These are phyloP conservation scores for Phytophthora vignae DNA, from an alignment of 352 stramenopile genomes.

Conservation along the genomic window DNA sequence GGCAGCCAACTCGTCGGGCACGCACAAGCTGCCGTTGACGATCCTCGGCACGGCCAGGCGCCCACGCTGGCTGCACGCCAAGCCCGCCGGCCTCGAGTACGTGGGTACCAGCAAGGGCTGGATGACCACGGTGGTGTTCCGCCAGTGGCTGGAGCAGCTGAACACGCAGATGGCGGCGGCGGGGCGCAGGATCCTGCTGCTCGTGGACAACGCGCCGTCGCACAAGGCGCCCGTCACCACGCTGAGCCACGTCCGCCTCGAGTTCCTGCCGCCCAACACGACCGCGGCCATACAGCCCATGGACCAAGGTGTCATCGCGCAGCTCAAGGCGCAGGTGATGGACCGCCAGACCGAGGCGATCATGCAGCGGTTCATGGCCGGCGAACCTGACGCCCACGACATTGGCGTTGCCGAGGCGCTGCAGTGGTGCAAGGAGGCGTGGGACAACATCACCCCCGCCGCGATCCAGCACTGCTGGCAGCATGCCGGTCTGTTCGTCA, in stretches of 20 bases:
- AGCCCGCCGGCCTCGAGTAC: conserved; percentile 2
- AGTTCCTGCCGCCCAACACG: conserved; percentile 3
- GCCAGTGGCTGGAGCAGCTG: not conserved
- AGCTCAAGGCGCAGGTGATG: not conserved
- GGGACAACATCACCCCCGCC: not conserved
- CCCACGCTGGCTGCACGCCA: conserved; percentile 1
- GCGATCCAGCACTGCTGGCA: not conserved
- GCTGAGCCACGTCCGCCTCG: not conserved
- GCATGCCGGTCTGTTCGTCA: not conserved
- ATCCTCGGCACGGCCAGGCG: not conserved
- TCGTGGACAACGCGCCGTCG: not conserved
- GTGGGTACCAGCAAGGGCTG: conserved; percentile 6
- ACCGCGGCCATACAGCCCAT: conserved; percentile 8
- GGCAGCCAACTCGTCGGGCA: not conserved
- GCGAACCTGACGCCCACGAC: not conserved
- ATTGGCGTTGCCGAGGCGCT: not conserved
- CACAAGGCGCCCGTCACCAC: not conserved
- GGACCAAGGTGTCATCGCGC: not conserved
- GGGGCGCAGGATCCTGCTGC: not conserved
- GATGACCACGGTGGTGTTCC: conserved; percentile 10
- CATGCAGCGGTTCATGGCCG: not conserved
- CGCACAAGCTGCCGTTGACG: not conserved
- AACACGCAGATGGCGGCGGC: conserved; percentile 1
- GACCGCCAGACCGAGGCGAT: not conserved
- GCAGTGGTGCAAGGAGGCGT: not conserved